Conservation (phyloP, 768 basidiomycete genomes). For the Piloderma croceum region DNA sequence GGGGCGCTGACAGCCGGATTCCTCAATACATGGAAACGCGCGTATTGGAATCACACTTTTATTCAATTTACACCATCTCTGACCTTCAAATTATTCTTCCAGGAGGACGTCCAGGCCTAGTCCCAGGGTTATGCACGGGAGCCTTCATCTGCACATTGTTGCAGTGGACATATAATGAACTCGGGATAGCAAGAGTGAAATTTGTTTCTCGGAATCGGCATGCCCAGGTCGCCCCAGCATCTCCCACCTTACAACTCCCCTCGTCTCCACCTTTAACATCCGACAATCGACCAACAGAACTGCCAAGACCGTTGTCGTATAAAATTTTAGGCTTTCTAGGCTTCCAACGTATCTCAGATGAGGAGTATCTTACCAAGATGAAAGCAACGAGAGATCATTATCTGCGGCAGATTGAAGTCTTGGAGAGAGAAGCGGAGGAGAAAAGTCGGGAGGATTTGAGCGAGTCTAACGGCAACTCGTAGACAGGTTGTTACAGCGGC, state of each 20-base stretch:
- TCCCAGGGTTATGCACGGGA: conserved; percentile 57
- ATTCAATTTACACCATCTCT: not conserved
- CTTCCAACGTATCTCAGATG: conserved; percentile 56
- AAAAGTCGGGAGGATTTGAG: too few species aligned
- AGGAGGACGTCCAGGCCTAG: conserved; percentile 59
- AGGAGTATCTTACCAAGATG: conserved; percentile 62
- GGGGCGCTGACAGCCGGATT: conserved; percentile 65
- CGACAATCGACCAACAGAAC: not conserved
- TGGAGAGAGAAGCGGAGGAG: conserved; percentile 41
- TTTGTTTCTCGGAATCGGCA: conserved; percentile 38
- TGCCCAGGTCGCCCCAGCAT: conserved; percentile 10
- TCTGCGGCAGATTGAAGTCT: conserved; percentile 50
- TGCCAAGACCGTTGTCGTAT: not conserved
- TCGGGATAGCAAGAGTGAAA: conserved; percentile 54
- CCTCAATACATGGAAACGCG: conserved; percentile 56
- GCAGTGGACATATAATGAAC: conserved; percentile 68
- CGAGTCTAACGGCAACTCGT: not conserved
- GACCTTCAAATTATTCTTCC: conserved; percentile 5
- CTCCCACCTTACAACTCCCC: conserved; percentile 1
- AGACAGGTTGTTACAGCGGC: not conserved
- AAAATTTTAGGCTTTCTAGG: conserved; percentile 44
- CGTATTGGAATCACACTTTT: conserved; percentile 19
- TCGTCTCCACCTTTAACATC: not conserved
- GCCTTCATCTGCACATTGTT: conserved; percentile 52
- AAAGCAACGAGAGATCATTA: conserved; percentile 51